These are phyloP conservation scores for Rhytidiadelphus loreus DNA, from an alignment of 225 moss, liverwort and hornwort genomes.

Conservation along the genomic window DNA sequence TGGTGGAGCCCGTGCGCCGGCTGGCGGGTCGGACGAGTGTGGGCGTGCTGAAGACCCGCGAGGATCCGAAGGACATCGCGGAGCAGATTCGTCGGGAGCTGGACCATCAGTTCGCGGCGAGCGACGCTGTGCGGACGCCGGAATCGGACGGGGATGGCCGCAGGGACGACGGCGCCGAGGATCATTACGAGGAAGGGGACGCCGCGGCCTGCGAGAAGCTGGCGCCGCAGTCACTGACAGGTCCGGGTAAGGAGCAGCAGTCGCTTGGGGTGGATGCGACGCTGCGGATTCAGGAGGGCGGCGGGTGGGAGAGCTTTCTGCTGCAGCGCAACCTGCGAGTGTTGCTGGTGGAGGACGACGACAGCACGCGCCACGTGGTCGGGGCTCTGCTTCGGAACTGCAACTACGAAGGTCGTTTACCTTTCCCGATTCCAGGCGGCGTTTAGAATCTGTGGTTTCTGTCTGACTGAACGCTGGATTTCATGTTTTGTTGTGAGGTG, in stretches of 20 bases:
- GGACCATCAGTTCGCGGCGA: slow-evolving; percentile 33
- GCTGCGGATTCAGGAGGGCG: slow-evolving; percentile 23
- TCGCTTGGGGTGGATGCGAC: not conserved
- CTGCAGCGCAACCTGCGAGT: slow-evolving; percentile 58
- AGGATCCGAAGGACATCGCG: slow-evolving; percentile 26
- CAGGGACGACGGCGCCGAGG: slow-evolving; percentile 44
- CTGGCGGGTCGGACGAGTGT: slow-evolving; percentile 6
- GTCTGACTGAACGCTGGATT: not conserved
- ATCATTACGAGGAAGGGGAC: slow-evolving; percentile 52
- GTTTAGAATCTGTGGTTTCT: not conserved
- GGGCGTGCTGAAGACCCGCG: slow-evolving; percentile 6
- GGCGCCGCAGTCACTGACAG: not conserved
- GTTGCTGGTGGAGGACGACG: slow-evolving; percentile 91
- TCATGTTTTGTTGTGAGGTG: not conserved
- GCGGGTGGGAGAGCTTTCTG: slow-evolving; percentile 76
- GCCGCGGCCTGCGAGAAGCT: slow-evolving; percentile 23
- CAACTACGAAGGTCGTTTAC: slow-evolving; percentile 81
- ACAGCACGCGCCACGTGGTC: slow-evolving; percentile 85
- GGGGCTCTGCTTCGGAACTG: slow-evolving; percentile 90
- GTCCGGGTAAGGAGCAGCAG: not conserved
- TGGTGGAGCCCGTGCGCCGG: not conserved
- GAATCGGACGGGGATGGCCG: slow-evolving; percentile 32
- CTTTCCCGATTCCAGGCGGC: not conserved
- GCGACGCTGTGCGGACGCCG: slow-evolving; percentile 9
- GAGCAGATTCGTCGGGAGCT: slow-evolving; percentile 44